Conservation (phyloP, 495 filamentous ascomycete genomes). For the Hypoxylon cercidicola region DNA sequence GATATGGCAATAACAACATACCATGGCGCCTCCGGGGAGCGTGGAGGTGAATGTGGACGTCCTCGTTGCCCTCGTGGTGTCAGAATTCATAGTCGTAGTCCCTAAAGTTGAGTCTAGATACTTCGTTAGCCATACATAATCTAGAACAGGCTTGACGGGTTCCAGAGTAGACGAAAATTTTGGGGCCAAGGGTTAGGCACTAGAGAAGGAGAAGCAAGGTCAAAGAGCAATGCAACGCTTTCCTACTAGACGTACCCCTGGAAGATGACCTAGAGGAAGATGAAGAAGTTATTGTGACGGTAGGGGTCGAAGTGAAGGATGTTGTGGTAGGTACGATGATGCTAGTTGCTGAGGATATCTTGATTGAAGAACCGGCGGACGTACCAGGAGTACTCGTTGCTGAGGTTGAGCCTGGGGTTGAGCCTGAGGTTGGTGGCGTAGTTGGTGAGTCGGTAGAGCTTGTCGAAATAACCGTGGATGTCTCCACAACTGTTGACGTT, state of each 20-base stretch:
- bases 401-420: conserved; percentile 31
- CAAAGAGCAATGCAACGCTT: conserved; percentile 9
- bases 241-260: conserved; percentile 21
- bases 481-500: conserved; percentile 18
- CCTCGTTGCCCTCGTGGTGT: conserved; percentile 27
- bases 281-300: conserved; percentile 15
- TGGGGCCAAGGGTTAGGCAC: background rate
- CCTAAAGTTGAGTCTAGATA: conserved; percentile 31
- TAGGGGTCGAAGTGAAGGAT: conserved; percentile 14
- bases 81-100: conserved; percentile 32
- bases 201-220: conserved; percentile 19
- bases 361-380: conserved; percentile 22
- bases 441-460: conserved; percentile 20
- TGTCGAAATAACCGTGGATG: conserved; percentile 22
- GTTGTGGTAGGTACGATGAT: conserved; percentile 12
- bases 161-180: background rate
- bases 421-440: conserved; percentile 28
- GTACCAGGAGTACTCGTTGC: conserved; percentile 35
- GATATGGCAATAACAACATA: conserved; percentile 16
- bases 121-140: conserved; percentile 8
- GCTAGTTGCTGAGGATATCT: conserved; percentile 6
- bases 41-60: conserved; percentile 52
- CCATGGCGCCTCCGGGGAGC: conserved; percentile 49
- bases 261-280: conserved; percentile 28
- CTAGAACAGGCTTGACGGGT: background rate